Conservation (phyloP, 208 protist genomes). For the Leishmania arabica region DNA sequence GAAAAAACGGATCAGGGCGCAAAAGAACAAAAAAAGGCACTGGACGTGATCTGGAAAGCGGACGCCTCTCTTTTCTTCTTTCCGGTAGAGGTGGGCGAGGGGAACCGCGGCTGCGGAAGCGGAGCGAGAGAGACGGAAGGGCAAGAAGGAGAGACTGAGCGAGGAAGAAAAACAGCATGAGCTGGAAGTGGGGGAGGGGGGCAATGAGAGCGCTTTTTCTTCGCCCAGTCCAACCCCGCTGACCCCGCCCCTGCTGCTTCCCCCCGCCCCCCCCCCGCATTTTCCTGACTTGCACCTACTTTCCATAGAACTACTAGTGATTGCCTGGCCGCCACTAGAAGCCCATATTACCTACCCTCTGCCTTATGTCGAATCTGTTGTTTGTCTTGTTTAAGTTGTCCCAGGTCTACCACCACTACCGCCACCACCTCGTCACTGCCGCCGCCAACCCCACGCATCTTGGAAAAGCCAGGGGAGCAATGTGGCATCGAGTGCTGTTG, state of each 20-base stretch:
- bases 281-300: background rate
- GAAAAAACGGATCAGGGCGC: background rate
- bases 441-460: background rate
- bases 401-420: background rate
- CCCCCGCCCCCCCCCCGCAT: background rate
- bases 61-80: background rate
- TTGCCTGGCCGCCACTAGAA: background rate
- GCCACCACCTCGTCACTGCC: background rate
- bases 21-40: background rate
- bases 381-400: background rate
- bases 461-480: background rate
- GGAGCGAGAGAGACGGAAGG: background rate
- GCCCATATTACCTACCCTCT: background rate
- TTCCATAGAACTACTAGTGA: background rate
- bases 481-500: background rate
- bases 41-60: background rate
- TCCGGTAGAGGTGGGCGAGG: background rate
- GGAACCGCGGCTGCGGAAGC: background rate
- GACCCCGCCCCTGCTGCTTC: background rate
- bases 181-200: background rate
- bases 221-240: background rate
- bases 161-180: background rate
- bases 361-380: background rate
- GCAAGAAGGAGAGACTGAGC: background rate
- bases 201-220: background rate